Evolutionary conservation across 192 early-diverging fungal species (phyloP).

Genomic region (Backusella mclennaniae): DNA sequence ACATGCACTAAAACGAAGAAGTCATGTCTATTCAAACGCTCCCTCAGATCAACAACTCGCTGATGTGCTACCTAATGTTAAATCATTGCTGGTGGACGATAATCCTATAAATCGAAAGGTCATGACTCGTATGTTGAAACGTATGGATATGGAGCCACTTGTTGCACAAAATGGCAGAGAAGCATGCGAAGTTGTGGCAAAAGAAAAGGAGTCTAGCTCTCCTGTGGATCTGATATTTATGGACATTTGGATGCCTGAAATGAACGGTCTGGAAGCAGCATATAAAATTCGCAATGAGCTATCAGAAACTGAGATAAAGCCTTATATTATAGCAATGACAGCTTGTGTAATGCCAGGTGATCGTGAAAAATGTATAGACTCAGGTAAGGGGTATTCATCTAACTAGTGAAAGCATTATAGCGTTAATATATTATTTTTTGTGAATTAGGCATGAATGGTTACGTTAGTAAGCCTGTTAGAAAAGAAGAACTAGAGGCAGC

Average conservation of each 20-base stretch:
- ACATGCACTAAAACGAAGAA: neutral
- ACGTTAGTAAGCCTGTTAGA: conserved; percentile 49
- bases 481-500: conserved; percentile 42
- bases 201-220: neutral
- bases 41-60: neutral
- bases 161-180: conserved; percentile 30
- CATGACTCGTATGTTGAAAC: conserved; percentile 47
- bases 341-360: conserved; percentile 31
- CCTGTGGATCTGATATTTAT: conserved; percentile 38
- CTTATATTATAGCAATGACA: conserved; percentile 38
- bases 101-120: conserved; percentile 75
- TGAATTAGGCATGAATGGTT: conserved; percentile 45
- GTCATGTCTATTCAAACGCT: too few species aligned
- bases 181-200: conserved; percentile 22
- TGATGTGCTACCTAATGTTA: neutral
- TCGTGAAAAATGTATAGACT: conserved; percentile 24
- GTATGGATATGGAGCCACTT: conserved; percentile 21
- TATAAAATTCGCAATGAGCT: conserved; percentile 27
- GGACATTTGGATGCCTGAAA: conserved; percentile 52
- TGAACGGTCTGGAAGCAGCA: conserved; percentile 48
- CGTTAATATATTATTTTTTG: neutral
- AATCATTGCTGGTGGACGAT: conserved; percentile 65
- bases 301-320: neutral
- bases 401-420: neutral
- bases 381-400: conserved; percentile 5